Conservation (phyloP, 768 basidiomycete species). For the Russula compacta region DNA sequence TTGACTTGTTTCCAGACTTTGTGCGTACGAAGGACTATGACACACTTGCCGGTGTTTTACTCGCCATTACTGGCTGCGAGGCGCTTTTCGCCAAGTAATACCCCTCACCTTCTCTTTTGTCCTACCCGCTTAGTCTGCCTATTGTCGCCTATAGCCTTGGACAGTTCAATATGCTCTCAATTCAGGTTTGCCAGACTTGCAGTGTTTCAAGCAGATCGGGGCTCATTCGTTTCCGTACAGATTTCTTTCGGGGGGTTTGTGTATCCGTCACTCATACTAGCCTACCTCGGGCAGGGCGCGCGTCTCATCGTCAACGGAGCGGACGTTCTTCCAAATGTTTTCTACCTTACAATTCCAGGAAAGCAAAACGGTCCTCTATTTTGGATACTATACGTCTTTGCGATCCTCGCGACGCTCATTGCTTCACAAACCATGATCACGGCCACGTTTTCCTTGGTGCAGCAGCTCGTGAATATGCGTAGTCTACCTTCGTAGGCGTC, state of each 20-base stretch:
- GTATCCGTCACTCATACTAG: conserved; percentile 51
- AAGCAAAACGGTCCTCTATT: conserved; percentile 42
- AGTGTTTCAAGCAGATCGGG: background rate
- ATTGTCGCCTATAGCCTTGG: conserved; percentile 38
- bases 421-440: conserved; percentile 65
- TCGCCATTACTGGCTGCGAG: conserved; percentile 63
- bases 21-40: conserved; percentile 56
- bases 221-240: conserved; percentile 20
- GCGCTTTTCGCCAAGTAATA: conserved; percentile 55
- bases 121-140: background rate
- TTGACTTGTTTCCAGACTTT: conserved; percentile 36
- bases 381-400: conserved; percentile 60
- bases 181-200: conserved; percentile 32
- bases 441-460: conserved; percentile 51
- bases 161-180: conserved; percentile 55
- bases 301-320: conserved; percentile 45
- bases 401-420: conserved; percentile 55
- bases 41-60: conserved; percentile 51
- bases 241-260: conserved; percentile 44
- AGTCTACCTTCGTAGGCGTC: conserved; percentile 39
- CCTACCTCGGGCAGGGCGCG: conserved; percentile 68
- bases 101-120: background rate
- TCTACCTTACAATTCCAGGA: conserved; percentile 60
- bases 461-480: conserved; percentile 58
- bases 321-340: conserved; percentile 42